Base-by-base conservation (phyloP, 2,329 filamentous ascomycete species). In the Trichophyton schoenleinii region DNA sequence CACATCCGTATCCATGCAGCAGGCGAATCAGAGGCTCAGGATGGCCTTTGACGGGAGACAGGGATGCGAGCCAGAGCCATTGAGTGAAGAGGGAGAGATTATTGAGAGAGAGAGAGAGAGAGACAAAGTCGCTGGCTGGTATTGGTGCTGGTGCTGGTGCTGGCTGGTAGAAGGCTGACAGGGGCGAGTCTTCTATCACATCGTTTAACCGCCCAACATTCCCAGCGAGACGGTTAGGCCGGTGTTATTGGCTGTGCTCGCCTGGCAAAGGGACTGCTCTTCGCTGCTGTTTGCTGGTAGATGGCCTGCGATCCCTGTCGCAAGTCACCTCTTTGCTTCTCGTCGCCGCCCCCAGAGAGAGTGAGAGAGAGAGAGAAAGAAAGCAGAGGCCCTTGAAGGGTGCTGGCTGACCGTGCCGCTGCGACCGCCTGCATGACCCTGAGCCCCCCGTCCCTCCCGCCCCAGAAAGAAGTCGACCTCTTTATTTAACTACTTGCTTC, bases 181-280 rank as follows among this genome's bases (percentile, higher is more conserved):
- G 34, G n/a, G 34, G 38, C 11, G 25, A 25, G 36, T 22, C 34
- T 20, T 9, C 55, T 2, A 20, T 55, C 34, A 34, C 46, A 36
- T 22, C 41, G 13, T 55, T 59, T 60, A 60, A 57, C 48, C 49
- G 42, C 34, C 49, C 49, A 53, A 53, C 49, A n/a, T 15, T 53
- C 28, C 49, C 49, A 53, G 22, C 49, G 5, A 34, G 49, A 22
- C 22, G 44, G 44, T 20, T 48, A 48, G 44, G 44, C 18, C 44
- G 7, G 44, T 48, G 18, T 8, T 22, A 48, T 48, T 48, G 44
- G 44, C 44, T 48, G 44, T 11, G 7, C 42, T 18, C 15, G 18
- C 25, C n/a, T 22, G 8, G 18, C 9, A 20, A 6, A 48, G 44
- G 20, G 6, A 11, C n/a, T 44, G 18, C 41, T 20, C 20, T 20